phyloP scores from a whole-genome alignment of 2,329 filamentous ascomycete genomes.

The Penicillium sp. region DNA sequence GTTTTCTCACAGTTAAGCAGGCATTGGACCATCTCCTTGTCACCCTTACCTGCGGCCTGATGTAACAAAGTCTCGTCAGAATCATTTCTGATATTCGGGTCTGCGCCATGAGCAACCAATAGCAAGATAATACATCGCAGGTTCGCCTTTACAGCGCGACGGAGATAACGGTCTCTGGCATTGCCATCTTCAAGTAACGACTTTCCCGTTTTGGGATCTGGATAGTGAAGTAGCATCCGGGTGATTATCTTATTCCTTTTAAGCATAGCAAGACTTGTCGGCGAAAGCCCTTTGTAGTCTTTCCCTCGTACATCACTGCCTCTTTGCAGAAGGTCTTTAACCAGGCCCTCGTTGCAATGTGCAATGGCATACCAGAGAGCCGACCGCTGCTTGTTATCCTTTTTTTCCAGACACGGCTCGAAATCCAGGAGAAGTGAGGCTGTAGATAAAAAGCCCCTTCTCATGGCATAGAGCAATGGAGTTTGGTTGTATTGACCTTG shows the following conservation, averaged over 20 bases:
- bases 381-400: conserved; percentile 1
- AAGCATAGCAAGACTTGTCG: not conserved
- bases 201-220: not conserved
- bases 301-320: not conserved
- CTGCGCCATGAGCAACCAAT: conserved; percentile 7
- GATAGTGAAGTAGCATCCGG: not conserved
- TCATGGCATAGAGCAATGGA: conserved; percentile 5
- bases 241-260: not conserved
- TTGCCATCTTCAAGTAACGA: not conserved
- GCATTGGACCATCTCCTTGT: conserved; percentile 3
- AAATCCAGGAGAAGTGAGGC: conserved; percentile 8
- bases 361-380: conserved; percentile 7
- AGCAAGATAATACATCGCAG: conserved; percentile 7
- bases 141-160: not conserved
- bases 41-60: conserved; percentile 5
- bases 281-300: not conserved
- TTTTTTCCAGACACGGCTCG: not conserved
- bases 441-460: not conserved
- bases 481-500: not conserved
- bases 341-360: conserved; percentile 3
- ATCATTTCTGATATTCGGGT: conserved; percentile 4
- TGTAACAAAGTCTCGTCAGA: conserved; percentile 5
- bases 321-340: not conserved
- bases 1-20: conserved; percentile 6
- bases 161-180: conserved; percentile 4